Base-by-base conservation (phyloP, 148 eudicot genomes). In the Nepenthes gracilis region DNA sequence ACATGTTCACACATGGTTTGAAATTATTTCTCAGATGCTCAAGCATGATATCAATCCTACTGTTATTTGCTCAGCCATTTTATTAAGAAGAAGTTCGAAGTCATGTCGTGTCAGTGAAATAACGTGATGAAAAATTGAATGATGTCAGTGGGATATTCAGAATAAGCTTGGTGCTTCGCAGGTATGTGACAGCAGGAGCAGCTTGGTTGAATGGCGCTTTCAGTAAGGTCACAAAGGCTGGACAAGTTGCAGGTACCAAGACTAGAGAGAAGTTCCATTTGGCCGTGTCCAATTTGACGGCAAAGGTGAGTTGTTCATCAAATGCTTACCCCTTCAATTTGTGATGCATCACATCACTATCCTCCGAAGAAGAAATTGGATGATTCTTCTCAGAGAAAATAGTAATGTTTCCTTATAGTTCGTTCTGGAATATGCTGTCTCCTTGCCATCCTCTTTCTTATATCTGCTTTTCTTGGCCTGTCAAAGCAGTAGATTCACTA, bases 141-240 rank as follows among this genome's bases (percentile, higher is more conserved):
- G 23, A 23, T 23, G 23, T 23, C 23, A 23, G 23, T 23, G 23
- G 23, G 23, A 23, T 23, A 23, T 23, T 23, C 23, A 23, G 23
- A 23, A 23, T 23, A 23, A 23, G 23, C 23, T 54, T 59, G 47
- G 69, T 34, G 45, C 47, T 77, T 61, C 59, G 45, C 78, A 92
- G 98, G 78, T 92, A 84, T 61, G 88, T 92, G 66, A 77, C 86
- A 64, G 94, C 90, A 49, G 98, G 98, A 76, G 62, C 98, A 72
- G 65, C 90, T 60, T 88, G 98, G 98, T 77, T 88, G 45, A 86
- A 78, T 72, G 98, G 96, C 47, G 96, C 98, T 60, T 88, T 92
- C 60, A 74, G 69, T 68, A 88, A 82, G 74, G 96, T 92, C 43
- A 83, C 98, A 14, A 92, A 84, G 78, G 98, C 83, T 59, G 90